These are phyloP conservation scores for Terfezia boudieri DNA, from an alignment of 495 filamentous ascomycete genomes.

Conservation along the genomic window DNA sequence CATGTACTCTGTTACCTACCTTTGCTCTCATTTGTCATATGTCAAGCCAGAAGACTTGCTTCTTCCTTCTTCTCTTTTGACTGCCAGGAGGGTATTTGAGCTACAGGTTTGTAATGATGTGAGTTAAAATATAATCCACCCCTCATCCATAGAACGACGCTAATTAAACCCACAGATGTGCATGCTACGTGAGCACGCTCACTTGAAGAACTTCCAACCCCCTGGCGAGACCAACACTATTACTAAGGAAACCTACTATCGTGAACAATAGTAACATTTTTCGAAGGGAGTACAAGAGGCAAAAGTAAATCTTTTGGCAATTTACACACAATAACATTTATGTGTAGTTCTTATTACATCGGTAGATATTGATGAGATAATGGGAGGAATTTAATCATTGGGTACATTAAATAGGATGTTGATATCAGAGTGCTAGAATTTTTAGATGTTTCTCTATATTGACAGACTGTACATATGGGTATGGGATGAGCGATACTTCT, in stretches of 20 bases:
- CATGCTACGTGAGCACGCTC: constrained; percentile 75
- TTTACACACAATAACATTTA: too few species aligned
- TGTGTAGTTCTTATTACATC: too few species aligned
- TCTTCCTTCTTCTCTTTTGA: constrained; percentile 72
- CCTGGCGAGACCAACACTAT: constrained; percentile 55
- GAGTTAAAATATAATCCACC: constrained; percentile 18
- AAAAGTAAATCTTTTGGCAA: constrained; percentile 37
- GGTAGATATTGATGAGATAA: too few species aligned
- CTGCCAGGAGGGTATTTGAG: constrained; percentile 43
- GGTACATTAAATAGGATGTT: too few species aligned
- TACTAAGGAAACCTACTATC: constrained; percentile 65
- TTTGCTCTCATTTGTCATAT: constrained; percentile 55
- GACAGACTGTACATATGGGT: too few species aligned
- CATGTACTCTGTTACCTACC: constrained; percentile 93
- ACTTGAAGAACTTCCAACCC: constrained; percentile 78
- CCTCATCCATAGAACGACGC: background rate
- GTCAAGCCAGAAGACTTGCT: constrained; percentile 46
- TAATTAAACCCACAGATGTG: constrained; percentile 46
- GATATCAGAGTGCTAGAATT: too few species aligned
- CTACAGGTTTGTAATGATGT: constrained; percentile 77
- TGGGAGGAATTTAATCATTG: too few species aligned
- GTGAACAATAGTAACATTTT: constrained; percentile 81
- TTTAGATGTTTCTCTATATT: too few species aligned
- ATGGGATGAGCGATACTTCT: too few species aligned
- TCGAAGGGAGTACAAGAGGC: constrained; percentile 66